Base-by-base conservation (phyloP, 1,284 basidiomycete species). In the Heliocybe sulcata region DNA sequence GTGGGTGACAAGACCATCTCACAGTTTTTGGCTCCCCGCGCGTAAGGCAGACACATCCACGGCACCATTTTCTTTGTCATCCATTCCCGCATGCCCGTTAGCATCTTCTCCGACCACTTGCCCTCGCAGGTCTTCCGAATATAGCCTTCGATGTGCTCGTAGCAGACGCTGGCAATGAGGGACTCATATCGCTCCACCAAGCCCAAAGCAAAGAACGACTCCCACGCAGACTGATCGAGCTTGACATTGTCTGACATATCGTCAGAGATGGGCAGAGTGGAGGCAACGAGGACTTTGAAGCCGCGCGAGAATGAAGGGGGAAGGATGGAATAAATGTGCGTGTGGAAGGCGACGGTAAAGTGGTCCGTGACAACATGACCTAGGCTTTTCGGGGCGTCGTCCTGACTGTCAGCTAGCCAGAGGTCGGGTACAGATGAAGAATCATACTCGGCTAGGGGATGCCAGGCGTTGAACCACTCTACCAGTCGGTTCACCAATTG, bases 181-280 rank as follows among this genome's bases (percentile, higher is more conserved):
- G 84, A 83, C 60, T 94, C 91, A 65, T 92, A 95, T 27, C 92
- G 82, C 57, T 94, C 90, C 27, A 93, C 75, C 12, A 96, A 73
- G 1, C 90, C 90, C 0, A 97, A 77, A 1, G 78, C 73, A 53
- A 89, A 85, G 49, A 94, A 85, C 0, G 81, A 75, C 16, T 71
- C 72, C 87, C 87, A 91, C 8, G 72, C 57, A 14, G 53, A 56
- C 8, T 55, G 3, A 42, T 60, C 54, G 29, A 54, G 56, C 2
- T 61, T 65, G 45, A 67, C 69, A 63, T 64, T 14, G 53, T 54
- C 9, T 53, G 59, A 48, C 52, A 60, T 51, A 52, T 67, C 58
- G 51, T 66, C 58, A 62, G 70, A 64, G 26, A 69, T 64, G 23
- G 74, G 68, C 50, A 90, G 75, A 1, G 83, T 85, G 1, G 77